phyloP scores from a whole-genome alignment of 225 moss, liverwort and hornwort genomes.

The Antitrichia curtipendula region DNA sequence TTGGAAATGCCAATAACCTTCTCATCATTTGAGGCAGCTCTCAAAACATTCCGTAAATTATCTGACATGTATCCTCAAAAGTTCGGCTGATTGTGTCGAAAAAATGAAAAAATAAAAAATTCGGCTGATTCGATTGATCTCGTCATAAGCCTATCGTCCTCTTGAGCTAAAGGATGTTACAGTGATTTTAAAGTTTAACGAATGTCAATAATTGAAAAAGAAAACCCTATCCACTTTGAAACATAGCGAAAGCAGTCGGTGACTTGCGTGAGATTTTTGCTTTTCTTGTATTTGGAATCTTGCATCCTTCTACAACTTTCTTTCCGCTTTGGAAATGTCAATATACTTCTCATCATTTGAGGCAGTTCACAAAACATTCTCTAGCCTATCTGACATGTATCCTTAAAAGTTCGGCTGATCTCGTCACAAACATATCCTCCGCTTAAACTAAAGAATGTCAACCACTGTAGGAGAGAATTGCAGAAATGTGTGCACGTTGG shows the following conservation, averaged over 20 bases:
- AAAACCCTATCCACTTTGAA: neutral
- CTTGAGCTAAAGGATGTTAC: neutral
- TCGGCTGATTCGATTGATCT: neutral
- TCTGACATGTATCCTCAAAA: no score
- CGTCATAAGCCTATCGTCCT: neutral
- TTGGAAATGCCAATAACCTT: neutral
- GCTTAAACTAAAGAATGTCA: neutral
- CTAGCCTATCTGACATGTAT: neutral
- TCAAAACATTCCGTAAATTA: neutral
- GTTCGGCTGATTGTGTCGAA: neutral
- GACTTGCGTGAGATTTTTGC: neutral
- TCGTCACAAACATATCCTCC: neutral
- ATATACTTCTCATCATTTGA: neutral
- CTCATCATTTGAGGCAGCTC: neutral
- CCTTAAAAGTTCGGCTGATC: neutral
- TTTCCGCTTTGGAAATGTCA: neutral
- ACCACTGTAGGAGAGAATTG: neutral
- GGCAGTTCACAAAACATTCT: neutral
- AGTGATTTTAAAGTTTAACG: neutral
- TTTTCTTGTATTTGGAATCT: neutral
- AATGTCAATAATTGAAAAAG: neutral
- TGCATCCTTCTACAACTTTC: neutral
- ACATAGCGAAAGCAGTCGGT: neutral
- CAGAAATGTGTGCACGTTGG: neutral
- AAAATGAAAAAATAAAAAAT: neutral